Conservation (phyloP, 164 flowering plant species). For the Vitis amurensis region DNA sequence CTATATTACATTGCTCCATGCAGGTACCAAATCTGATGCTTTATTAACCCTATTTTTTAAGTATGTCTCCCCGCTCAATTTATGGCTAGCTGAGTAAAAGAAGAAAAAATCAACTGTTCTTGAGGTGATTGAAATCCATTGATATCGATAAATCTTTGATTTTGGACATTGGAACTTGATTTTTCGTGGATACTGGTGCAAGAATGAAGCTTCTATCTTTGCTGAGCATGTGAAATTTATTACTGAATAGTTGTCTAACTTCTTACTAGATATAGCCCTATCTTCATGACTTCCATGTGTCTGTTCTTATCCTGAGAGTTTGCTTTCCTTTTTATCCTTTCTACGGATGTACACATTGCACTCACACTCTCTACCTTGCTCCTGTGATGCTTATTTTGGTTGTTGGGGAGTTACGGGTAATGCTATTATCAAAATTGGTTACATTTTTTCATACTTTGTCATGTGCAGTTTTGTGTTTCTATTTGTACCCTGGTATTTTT, state of each 20-base stretch:
- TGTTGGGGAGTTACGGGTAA: too few species aligned
- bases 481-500: conserved; percentile 82
- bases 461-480: conserved; percentile 85
- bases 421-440: too few species aligned
- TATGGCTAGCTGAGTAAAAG: not conserved
- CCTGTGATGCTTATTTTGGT: not conserved
- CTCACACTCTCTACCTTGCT: not conserved
- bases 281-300: too few species aligned
- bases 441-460: conserved; percentile 4
- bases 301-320: not conserved
- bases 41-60: not conserved
- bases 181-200: not conserved
- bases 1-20: conserved; percentile 98
- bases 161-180: not conserved
- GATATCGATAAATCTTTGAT: not conserved
- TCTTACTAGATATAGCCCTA: too few species aligned
- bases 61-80: not conserved
- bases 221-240: too few species aligned
- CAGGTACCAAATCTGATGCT: conserved; percentile 59
- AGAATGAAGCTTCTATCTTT: not conserved
- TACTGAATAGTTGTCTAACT: too few species aligned
- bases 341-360: not conserved
- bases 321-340: not conserved
- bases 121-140: not conserved
- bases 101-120: not conserved